Conservation (phyloP, 2,329 filamentous ascomycete genomes). For the Clonostachys sp. region DNA sequence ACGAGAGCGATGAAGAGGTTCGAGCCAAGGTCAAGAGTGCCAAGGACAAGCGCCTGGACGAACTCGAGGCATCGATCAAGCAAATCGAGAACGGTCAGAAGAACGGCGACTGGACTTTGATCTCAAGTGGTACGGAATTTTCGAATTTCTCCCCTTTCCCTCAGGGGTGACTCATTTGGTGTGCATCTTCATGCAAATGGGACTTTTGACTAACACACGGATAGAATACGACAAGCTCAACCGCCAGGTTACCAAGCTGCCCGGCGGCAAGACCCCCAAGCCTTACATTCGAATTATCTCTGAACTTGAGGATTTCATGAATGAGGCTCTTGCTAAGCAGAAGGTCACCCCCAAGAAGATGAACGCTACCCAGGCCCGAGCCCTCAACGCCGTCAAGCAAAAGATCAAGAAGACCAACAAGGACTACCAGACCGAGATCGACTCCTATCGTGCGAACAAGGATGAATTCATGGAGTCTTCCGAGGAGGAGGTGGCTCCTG, state of each 20-base stretch:
- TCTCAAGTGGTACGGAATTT: conserved; percentile 68
- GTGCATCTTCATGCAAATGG: too few species aligned
- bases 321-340: conserved; percentile 90
- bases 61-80: conserved; percentile 84
- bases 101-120: conserved; percentile 95
- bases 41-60: conserved; percentile 95
- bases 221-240: conserved; percentile 93
- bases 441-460: conserved; percentile 80
- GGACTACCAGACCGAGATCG: conserved; percentile 83
- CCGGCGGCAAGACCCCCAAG: conserved; percentile 77
- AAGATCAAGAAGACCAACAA: conserved; percentile 99
- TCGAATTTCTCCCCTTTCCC: neutral
- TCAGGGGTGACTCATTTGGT: too few species aligned
- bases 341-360: conserved; percentile 98
- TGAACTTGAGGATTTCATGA: conserved; percentile 91
- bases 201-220: conserved; percentile 5
- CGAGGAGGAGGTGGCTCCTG: conserved; percentile 59
- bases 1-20: conserved; percentile 83
- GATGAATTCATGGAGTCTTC: conserved; percentile 84
- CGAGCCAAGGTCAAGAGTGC: conserved; percentile 90
- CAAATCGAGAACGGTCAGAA: conserved; percentile 95
- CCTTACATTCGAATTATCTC: conserved; percentile 88
- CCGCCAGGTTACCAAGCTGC: conserved; percentile 76
- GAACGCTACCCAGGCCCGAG: conserved; percentile 92
- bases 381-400: conserved; percentile 95